phyloP scores from a whole-genome alignment of 345 rosid genomes.

The Salix arbutifolia region DNA sequence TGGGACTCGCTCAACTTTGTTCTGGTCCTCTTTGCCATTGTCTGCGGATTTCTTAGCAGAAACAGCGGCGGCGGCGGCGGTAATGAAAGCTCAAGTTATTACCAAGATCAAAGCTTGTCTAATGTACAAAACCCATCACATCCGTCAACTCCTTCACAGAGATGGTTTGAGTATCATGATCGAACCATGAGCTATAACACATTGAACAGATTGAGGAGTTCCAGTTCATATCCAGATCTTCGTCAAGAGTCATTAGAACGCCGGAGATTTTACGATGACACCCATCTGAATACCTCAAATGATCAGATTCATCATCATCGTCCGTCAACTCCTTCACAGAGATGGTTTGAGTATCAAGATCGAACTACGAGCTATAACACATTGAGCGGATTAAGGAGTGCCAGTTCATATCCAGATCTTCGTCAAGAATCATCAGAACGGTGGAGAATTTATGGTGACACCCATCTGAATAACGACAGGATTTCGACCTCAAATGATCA shows the following conservation, averaged over 20 bases:
- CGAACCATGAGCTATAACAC: slow-evolving; percentile 30
- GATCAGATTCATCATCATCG: too few relatives aligned
- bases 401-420: slow-evolving; percentile 84
- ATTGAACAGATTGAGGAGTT: slow-evolving; percentile 48
- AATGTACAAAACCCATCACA: slow-evolving; percentile 26
- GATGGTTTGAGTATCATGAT: slow-evolving; percentile 39
- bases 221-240: slow-evolving; percentile 84
- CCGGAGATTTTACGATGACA: slow-evolving; percentile 76
- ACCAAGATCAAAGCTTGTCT: slow-evolving; percentile 23
- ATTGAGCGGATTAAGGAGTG: slow-evolving; percentile 48
- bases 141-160: slow-evolving; percentile 30
- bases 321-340: slow-evolving; percentile 30
- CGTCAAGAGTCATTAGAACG: slow-evolving; percentile 44
- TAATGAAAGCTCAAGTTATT: slow-evolving; percentile 7
- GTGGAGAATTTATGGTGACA: slow-evolving; percentile 74
- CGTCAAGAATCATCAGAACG: slow-evolving; percentile 44
- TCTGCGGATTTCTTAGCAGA: slow-evolving; percentile 66
- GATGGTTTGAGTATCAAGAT: slow-evolving; percentile 39
- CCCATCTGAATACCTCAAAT: slow-evolving; percentile 4
- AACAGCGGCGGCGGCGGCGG: slow-evolving; percentile 16
- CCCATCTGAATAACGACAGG: slow-evolving; percentile 31
- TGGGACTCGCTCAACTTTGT: slow-evolving; percentile 76
- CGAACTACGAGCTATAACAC: slow-evolving; percentile 30
- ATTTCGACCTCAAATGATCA: slow-evolving; percentile 17
- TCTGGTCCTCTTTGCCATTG: slow-evolving; percentile 69